Percentiles rank a stretch among this genome's conserved stretches.
Evolutionary conservation across 2,329 filamentous ascomycete species (phyloP).

Genomic region (Ploettnerulaceae sp.): DNA sequence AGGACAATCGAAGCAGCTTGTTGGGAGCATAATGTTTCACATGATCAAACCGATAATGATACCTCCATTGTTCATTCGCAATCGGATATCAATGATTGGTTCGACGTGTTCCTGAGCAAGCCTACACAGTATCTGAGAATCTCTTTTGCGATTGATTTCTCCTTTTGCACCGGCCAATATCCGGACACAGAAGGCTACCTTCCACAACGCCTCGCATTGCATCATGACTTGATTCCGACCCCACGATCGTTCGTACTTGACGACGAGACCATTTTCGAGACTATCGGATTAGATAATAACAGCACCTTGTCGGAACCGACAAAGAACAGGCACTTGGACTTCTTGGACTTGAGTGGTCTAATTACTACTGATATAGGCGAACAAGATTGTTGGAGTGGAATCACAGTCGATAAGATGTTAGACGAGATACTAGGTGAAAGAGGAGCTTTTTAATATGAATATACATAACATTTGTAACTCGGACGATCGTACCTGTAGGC

Average conservation of each 20-base stretch:
- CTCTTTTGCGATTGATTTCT: slow-evolving; percentile 6
- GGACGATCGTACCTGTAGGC: too few relatives aligned
- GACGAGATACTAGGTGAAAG: slow-evolving; percentile 6
- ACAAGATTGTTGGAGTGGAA: neutral
- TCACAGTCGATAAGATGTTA: slow-evolving; percentile 3
- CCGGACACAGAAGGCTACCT: neutral
- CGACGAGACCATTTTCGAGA: neutral
- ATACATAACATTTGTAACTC: too few relatives aligned
- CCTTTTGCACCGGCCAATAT: neutral
- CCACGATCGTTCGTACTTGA: neutral
- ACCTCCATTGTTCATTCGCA: neutral
- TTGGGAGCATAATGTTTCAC: neutral
- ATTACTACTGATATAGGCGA: neutral
- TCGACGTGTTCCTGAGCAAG: slow-evolving; percentile 4
- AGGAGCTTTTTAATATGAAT: neutral
- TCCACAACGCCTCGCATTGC: neutral
- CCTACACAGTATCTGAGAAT: slow-evolving; percentile 3
- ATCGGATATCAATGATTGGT: slow-evolving; percentile 1
- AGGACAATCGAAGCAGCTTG: slow-evolving; percentile 1
- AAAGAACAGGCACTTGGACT: slow-evolving; percentile 3
- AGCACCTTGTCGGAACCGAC: neutral
- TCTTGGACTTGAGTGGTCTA: neutral
- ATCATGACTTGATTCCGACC: neutral
- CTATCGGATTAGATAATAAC: neutral
- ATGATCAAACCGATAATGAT: neutral